These are phyloP conservation scores for Podospora tetraspora DNA, from an alignment of 495 filamentous ascomycete genomes.

Conservation along the genomic window DNA sequence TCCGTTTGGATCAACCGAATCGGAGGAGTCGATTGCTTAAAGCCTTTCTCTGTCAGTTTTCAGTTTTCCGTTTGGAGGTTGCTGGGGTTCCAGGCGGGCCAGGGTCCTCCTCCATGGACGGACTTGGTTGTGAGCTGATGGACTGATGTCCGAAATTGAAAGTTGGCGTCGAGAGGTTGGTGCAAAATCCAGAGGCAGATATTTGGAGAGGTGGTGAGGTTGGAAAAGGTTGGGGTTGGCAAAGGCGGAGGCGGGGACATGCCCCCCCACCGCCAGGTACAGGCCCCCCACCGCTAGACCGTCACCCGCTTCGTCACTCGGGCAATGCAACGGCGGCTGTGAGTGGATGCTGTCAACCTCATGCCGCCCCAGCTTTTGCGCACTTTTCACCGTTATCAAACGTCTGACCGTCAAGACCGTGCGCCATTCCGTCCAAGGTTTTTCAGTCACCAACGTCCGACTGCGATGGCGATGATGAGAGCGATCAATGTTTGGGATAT, in stretches of 20 bases:
- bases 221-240: not conserved
- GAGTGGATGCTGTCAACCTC: not conserved
- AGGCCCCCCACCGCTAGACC: conserved; percentile 5
- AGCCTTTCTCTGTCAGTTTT: not conserved
- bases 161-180: not conserved
- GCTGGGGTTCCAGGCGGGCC: not conserved
- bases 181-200: not conserved
- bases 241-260: conserved; percentile 3
- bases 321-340: conserved; percentile 6
- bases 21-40: not conserved
- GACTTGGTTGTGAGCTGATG: not conserved
- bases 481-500: not conserved
- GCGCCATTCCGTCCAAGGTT: not conserved
- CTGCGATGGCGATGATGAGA: not conserved
- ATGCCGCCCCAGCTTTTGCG: conserved; percentile 4
- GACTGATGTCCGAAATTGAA: not conserved
- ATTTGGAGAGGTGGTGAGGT: not conserved
- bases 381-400: conserved; percentile 4
- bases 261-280: not conserved
- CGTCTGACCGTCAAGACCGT: conserved; percentile 7
- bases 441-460: not conserved
- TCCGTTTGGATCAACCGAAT: conserved; percentile 1
- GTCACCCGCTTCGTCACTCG: conserved; percentile 8
- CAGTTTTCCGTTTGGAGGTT: not conserved
- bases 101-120: not conserved